Evolutionary conservation across 2,329 filamentous ascomycete species (phyloP).

Genomic region (Pseudogymnoascus verrucosus): DNA sequence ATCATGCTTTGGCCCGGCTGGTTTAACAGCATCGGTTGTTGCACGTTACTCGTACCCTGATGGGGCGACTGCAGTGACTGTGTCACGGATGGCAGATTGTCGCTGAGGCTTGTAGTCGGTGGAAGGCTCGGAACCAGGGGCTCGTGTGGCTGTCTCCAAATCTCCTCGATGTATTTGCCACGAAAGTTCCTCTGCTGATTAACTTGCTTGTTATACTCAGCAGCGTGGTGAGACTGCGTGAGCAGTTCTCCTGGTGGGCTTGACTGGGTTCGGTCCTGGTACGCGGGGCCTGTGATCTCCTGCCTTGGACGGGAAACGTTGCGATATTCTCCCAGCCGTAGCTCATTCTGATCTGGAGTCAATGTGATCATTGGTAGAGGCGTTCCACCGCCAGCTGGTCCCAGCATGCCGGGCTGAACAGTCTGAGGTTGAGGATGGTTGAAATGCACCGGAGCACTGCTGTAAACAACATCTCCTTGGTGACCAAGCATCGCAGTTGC

Average conservation of each 20-base stretch:
- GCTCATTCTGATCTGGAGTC: conserved; percentile 68
- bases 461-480: conserved; percentile 75
- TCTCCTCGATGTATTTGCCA: conserved; percentile 67
- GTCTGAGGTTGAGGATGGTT: conserved; percentile 57
- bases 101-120: conserved; percentile 30
- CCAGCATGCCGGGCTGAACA: conserved; percentile 65
- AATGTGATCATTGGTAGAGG: conserved; percentile 80
- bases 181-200: conserved; percentile 74
- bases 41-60: conserved; percentile 43
- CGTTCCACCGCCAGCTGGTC: conserved; percentile 55
- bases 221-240: conserved; percentile 78
- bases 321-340: conserved; percentile 72
- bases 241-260: conserved; percentile 71
- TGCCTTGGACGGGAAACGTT: conserved; percentile 79
- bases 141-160: conserved; percentile 80
- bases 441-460: conserved; percentile 59
- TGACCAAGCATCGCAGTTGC: conserved; percentile 57
- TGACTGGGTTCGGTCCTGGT: conserved; percentile 77
- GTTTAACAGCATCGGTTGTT: conserved; percentile 42
- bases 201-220: conserved; percentile 81
- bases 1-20: conserved; percentile 36
- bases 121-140: conserved; percentile 47
- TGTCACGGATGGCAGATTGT: conserved; percentile 42
- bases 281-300: conserved; percentile 78
- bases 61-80: conserved; percentile 53